These are phyloP conservation scores for Penicillium subrubescens DNA, from an alignment of 495 filamentous ascomycete genomes.

Conservation along the genomic window DNA sequence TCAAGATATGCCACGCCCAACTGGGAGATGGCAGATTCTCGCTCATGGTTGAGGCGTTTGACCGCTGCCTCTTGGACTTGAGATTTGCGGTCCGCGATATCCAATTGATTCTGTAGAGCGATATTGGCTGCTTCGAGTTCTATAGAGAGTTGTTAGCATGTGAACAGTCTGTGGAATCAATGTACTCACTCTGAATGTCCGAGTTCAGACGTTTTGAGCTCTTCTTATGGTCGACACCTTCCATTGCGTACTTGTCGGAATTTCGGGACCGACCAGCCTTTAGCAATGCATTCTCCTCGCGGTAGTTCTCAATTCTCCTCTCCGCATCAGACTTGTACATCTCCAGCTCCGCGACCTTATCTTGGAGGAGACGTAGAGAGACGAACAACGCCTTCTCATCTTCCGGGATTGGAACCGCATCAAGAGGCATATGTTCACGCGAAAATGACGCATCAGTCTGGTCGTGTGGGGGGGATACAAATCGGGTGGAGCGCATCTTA, in stretches of 20 bases:
- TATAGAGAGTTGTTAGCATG: constrained; percentile 27
- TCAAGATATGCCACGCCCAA: constrained; percentile 64
- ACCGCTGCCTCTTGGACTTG: constrained; percentile 61
- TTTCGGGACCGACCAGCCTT: constrained; percentile 49
- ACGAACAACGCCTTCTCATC: constrained; percentile 71
- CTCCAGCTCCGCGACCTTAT: constrained; percentile 65
- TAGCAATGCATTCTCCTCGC: constrained; percentile 57
- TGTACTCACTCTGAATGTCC: constrained; percentile 57
- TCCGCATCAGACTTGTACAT: constrained; percentile 59
- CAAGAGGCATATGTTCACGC: constrained; percentile 53
- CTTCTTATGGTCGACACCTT: constrained; percentile 40
- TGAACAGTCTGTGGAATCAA: background rate
- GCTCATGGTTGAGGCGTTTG: constrained; percentile 62
- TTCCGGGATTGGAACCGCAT: constrained; percentile 65
- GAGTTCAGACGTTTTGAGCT: constrained; percentile 39
- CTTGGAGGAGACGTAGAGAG: constrained; percentile 66
- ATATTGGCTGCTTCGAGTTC: constrained; percentile 62
- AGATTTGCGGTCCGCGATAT: constrained; percentile 59
- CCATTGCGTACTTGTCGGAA: constrained; percentile 44
- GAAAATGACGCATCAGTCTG: constrained; percentile 39
- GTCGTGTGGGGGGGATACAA: constrained; percentile 51
- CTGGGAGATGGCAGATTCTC: constrained; percentile 66
- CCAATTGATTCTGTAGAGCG: constrained; percentile 58
- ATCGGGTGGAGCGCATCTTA: constrained; percentile 57
- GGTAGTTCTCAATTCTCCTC: constrained; percentile 56